Evolutionary conservation across 2,329 filamentous ascomycete species (phyloP), one percentile per base, ranked within the genome.

Genomic region (Fusarium pseudograminearum): DNA sequence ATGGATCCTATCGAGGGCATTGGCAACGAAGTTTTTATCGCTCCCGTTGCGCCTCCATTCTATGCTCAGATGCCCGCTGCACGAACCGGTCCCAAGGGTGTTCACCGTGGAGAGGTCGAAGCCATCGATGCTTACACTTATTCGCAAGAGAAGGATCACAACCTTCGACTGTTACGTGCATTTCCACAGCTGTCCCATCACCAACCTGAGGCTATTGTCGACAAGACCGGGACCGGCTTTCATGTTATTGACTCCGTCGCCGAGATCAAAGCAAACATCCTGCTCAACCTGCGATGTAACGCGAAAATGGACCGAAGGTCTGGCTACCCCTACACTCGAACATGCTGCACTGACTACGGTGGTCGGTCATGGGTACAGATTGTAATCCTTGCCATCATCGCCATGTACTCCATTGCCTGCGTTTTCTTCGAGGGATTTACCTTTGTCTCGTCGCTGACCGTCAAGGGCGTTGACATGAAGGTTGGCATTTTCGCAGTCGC

Each of bases 221-320:
- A 77, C 33, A 73, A 50, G 16, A 48, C 57, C 1, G 47, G 57
- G 2, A 76, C 75, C 4, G 62, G 77, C 5, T 73, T 80, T 10
- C 79, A 81, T 46, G 78, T 77, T 15, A 73, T 73, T 38, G 72
- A 77, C 47, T 60, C 69, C 0, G 71, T 77, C 22, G 73, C 76
- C 5, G 75, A 77, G 42, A 75, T 65, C 74, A 80, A 73, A 74
- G 81, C 73, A 48, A 78, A 55, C 75, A 76, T 88, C 14, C 69
- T 89, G 1, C 79, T 90, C 42, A 87, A 86, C 65, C 74, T 83
- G 20, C 83, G 85, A 50, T 89, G 87, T 75, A 89, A 69, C 76
- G 82, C 76, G 61, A 81, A 68, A 70, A 79, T 64, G 63, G 75
- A 63, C 68, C 75, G 52, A 10, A 42, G 64, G 30, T 40, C 60